These are phyloP conservation scores for Suhomyces tanzawaensis DNA, from an alignment of 805 yeast genomes.

Conservation along the genomic window DNA sequence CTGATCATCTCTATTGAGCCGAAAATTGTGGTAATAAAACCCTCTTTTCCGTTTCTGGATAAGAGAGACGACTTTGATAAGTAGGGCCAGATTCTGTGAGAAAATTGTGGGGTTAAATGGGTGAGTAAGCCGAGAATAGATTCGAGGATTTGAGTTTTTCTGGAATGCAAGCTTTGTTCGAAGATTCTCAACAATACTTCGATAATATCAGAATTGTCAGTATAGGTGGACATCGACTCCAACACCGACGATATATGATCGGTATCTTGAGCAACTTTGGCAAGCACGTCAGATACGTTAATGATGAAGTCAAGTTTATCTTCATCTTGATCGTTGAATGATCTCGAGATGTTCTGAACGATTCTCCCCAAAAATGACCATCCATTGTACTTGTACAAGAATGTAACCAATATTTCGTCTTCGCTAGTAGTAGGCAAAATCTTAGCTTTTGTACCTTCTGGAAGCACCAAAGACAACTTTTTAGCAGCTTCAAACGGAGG, in stretches of 20 bases:
- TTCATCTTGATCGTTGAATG: slow-evolving; percentile 33
- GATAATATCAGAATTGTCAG: slow-evolving; percentile 55
- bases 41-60: slow-evolving; percentile 59
- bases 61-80: slow-evolving; percentile 65
- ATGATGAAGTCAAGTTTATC: slow-evolving; percentile 41
- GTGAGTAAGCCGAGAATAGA: slow-evolving; percentile 50
- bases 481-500: slow-evolving; percentile 56
- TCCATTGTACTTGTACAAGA: slow-evolving; percentile 74
- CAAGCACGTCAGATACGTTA: slow-evolving; percentile 51
- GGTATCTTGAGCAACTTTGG: slow-evolving; percentile 43
- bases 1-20: slow-evolving; percentile 71
- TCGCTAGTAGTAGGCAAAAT: slow-evolving; percentile 50
- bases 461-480: slow-evolving; percentile 44
- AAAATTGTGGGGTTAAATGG: slow-evolving; percentile 45
- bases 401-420: slow-evolving; percentile 51
- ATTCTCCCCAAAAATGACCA: slow-evolving; percentile 85
- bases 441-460: slow-evolving; percentile 64
- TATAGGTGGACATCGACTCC: slow-evolving; percentile 46
- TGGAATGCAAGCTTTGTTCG: slow-evolving; percentile 61
- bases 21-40: slow-evolving; percentile 56
- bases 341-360: slow-evolving; percentile 57
- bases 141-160: slow-evolving; percentile 47
- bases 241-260: slow-evolving; percentile 25
- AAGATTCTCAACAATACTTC: slow-evolving; percentile 64
- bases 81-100: slow-evolving; percentile 78